Evolutionary conservation across 805 yeast genomes (phyloP), one percentile per base, ranked within the genome.

Genomic region (Pichia rugopelliculosa): DNA sequence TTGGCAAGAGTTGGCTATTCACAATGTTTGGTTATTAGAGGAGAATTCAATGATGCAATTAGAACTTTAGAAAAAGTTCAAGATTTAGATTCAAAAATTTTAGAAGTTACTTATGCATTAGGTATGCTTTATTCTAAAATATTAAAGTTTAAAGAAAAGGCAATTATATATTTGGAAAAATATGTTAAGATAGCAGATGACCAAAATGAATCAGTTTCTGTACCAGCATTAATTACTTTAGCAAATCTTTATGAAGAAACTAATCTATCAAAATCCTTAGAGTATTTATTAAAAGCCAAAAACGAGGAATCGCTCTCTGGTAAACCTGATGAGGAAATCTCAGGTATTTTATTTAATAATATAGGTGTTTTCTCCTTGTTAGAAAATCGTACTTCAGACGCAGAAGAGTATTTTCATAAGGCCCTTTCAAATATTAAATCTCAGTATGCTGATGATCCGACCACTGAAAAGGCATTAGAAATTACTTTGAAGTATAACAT

Each of bases 1-100:
- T 72, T 84, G 20, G 82, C 96, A 0, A 80, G 80, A 54, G 70
- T 90, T 47, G 98, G 96, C 26, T 74, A 85, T 49, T 96, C 95
- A 1, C 95, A 88, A 62, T 76, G 96, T 2, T 89, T 88, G 60
- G 76, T 84, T 46, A 74, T 80, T 45, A 82, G 90, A 60, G 82
- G 82, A 41, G 77, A 84, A 37, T 61, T 77, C 11, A 89, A 87
- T 57, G 97, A 90, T 61, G 93, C 98, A 12, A 79, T 84, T 54
- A 74, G 90, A 53, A 80, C 96, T 0, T 85, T 87, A 58, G 98
- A 91, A 61, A 77, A 78, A 40, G 71, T 87, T 40, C 74, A 82
- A 48, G 80, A 82, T 55, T 69, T 75, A 17, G 75, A 81, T 57
- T 82, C 87, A 21, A 83, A 80, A 58, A 74, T 84, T 43, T 68